Evolutionary conservation across 2,329 filamentous ascomycete genomes (phyloP), one percentile per base, ranked within the genome.

Genomic region (Colletotrichum shisoi): DNA sequence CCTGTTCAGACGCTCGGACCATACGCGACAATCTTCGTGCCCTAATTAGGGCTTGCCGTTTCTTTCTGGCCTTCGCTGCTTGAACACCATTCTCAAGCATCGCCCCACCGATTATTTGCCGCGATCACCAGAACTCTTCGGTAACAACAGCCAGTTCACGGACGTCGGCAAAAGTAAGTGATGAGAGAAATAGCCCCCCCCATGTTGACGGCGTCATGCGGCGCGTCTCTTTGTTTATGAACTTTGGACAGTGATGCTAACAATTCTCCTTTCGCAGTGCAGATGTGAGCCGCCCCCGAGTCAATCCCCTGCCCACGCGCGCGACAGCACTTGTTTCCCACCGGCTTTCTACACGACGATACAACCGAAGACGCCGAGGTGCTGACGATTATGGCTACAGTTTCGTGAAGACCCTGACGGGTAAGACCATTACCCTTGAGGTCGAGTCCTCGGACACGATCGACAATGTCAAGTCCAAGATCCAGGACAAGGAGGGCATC

Each of bases 341-440:
- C 12, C 27, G 11, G 24, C 63, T 58, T 65, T 62, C 27, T 21
- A 46, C 31, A 69, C 70, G 67, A 67, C 68, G 51, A 62, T 62
- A 48, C 54, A 63, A 40, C 31, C 58, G 53, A 61, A 57, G 39
- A 66, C 62, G 46, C 64, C 74, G 69, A 67, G 61, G 71, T 70
- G 69, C 72, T 72, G 71, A 74, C 69, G 62, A 68, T 60, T 34
- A 58, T 70, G 69, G 68, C 71, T 62, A 72, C 84, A 96, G 92
- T 90, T 98, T 98, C 91, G 94, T 98, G 86, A 98, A 97, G 91
- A 97, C 94, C 89, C 93, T 97, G 80, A 97, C 94, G 88, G 94
- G 95, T 85, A 98, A 98, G 92, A 98, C 94, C 84, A 97, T 98
- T 88, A 98, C 95, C 84, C 91, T 97, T 79, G 94, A 98, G 91